Evolutionary conservation across 495 filamentous ascomycete species (phyloP), one percentile per base, ranked within the genome.

Genomic region (Neurospora pannonica): DNA sequence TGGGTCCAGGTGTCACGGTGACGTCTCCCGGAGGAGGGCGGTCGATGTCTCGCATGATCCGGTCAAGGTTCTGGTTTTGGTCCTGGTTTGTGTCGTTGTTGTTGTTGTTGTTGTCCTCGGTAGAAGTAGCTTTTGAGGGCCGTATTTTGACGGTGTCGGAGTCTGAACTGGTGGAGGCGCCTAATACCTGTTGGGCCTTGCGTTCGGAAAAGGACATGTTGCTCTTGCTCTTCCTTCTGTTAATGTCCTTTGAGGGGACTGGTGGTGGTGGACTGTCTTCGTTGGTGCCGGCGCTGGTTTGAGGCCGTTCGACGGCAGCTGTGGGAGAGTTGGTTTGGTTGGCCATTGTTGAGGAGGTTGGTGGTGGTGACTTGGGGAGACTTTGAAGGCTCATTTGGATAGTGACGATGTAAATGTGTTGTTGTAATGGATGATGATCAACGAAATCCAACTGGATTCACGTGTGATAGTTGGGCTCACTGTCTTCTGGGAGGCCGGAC

Each of bases 201-300:
- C 86, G 84, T 28, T 85, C 82, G 0, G 83, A 79, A 70, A 85
- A 83, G 43, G 85, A 83, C 2, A 71, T 67, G 6, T 67, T 67
- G 54, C 7, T 67, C 6, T 67, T 67, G 54, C 24, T 67, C 6
- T 67, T 67, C 28, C 24, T 28, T 67, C 54, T 67, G 28, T 67
- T 67, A 28, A 36, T 34, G 28, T 67, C 54, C 7, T 67, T 67
- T 67, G 28, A 67, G 28, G 54, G 28, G 54, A 67, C 54, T 67
- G 54, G 54, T 34, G 54, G 54, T 19, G 54, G 54, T 34, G 15
- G 28, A 15, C 54, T 67, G 2, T 36, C 2, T 1, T 60, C 13
- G 28, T 4, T 34, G 3, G 28, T 2, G 7, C 15, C 54, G 28
- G 11, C 8, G 3, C 54, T 34, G 1, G 28, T 34, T 34, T 34